A percentile compares a stretch with the other conserved stretches of the same genome.
Evolutionary conservation across 352 stramenopile genomes (phyloP).

Genomic region (Blastocystis sp.): DNA sequence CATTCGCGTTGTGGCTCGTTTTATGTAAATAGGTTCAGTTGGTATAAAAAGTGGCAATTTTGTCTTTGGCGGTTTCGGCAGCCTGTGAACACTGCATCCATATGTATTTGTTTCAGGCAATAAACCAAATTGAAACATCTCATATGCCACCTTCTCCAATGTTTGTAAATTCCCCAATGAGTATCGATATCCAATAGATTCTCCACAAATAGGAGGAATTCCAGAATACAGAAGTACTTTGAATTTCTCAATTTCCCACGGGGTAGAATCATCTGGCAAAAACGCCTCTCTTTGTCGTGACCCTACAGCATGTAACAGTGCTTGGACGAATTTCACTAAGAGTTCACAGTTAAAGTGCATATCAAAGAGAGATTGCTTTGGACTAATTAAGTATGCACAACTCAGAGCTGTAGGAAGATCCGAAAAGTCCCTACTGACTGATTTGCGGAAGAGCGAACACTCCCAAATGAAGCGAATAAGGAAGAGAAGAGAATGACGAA

Average conservation of each 20-base stretch:
- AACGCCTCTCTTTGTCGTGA: slow-evolving; percentile 15
- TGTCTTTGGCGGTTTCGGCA: neutral
- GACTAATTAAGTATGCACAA: neutral
- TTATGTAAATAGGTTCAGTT: neutral
- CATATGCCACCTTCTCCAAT: neutral
- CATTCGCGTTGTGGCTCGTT: neutral
- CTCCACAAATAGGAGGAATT: neutral
- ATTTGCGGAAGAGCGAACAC: neutral
- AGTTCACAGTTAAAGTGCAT: neutral
- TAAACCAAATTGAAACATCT: slow-evolving; percentile 40
- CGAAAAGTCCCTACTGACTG: neutral
- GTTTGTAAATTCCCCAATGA: neutral
- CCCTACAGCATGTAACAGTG: neutral
- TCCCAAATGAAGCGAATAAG: slow-evolving; percentile 25
- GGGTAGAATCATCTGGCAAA: slow-evolving; percentile 10
- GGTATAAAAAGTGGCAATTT: neutral
- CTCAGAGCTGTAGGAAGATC: neutral
- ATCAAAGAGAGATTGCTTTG: neutral
- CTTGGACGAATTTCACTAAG: neutral
- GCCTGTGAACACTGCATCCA: slow-evolving; percentile 19
- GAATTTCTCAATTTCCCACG: neutral
- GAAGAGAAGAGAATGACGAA: neutral
- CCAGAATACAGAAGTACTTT: slow-evolving; percentile 54
- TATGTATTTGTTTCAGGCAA: slow-evolving; percentile 20
- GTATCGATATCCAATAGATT: neutral